phyloP scores from a whole-genome alignment of 2,329 filamentous ascomycete species.

The Pyrenochaeta sp. region DNA sequence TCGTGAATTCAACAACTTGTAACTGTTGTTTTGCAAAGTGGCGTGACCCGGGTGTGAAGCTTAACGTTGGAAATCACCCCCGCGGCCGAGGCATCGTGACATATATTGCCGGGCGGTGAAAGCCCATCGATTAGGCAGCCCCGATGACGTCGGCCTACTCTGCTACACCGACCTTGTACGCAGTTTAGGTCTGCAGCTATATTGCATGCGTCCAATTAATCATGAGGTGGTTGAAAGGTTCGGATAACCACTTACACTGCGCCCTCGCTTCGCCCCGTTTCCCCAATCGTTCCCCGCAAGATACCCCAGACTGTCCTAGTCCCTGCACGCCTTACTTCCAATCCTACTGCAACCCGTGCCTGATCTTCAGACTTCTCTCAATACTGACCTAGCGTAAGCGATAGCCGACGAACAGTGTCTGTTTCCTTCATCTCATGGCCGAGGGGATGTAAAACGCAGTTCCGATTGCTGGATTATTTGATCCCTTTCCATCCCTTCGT shows the following conservation, averaged over 20 bases:
- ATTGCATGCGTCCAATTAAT: too few relatives aligned
- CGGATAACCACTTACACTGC: neutral
- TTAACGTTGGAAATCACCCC: neutral
- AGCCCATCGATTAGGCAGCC: neutral
- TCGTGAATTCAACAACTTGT: slow-evolving; percentile 3
- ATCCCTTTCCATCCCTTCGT: neutral
- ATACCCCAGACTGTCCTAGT: neutral
- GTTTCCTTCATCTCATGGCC: slow-evolving; percentile 1
- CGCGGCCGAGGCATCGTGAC: neutral
- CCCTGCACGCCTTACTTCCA: neutral
- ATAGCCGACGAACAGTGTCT: slow-evolving; percentile 10
- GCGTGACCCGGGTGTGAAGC: too few relatives aligned
- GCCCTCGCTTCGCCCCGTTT: neutral
- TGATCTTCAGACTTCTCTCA: too few relatives aligned
- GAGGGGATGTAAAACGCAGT: neutral
- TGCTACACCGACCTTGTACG: neutral
- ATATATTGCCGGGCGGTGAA: neutral
- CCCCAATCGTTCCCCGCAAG: neutral
- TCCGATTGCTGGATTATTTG: slow-evolving; percentile 12
- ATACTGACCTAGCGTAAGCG: slow-evolving; percentile 11
- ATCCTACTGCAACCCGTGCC: neutral
- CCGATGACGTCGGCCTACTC: too few relatives aligned
- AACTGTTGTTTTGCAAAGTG: neutral
- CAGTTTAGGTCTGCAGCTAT: neutral
- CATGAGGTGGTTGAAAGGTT: neutral